These are phyloP conservation scores for Schwanniomyces pseudopolymorphus DNA, from an alignment of 805 yeast genomes.

Conservation along the genomic window DNA sequence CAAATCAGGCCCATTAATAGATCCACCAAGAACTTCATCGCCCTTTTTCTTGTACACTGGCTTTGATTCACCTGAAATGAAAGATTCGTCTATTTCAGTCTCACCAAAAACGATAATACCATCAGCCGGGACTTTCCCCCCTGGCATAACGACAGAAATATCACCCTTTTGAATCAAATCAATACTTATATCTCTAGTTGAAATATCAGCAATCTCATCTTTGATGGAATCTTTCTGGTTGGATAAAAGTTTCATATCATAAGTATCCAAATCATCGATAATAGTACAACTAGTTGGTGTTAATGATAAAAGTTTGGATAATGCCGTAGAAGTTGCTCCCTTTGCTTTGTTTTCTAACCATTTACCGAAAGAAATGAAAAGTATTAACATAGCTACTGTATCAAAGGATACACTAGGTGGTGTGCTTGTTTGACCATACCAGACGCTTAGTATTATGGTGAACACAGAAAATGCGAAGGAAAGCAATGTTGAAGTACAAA, in stretches of 20 bases:
- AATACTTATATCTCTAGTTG: slow-evolving; percentile 56
- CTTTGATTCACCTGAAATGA: slow-evolving; percentile 87
- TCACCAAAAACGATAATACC: slow-evolving; percentile 77
- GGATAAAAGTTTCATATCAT: slow-evolving; percentile 13
- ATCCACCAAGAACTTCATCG: slow-evolving; percentile 80
- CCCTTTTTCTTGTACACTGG: slow-evolving; percentile 67
- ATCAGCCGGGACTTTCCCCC: slow-evolving; percentile 89
- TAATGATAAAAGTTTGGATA: slow-evolving; percentile 75
- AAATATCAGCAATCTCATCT: slow-evolving; percentile 19
- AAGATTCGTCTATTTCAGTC: slow-evolving; percentile 84
- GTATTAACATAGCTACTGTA: slow-evolving; percentile 79
- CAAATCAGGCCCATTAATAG: slow-evolving; percentile 78
- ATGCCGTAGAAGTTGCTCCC: slow-evolving; percentile 88
- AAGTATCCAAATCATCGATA: slow-evolving; percentile 40
- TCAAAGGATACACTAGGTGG: slow-evolving; percentile 80
- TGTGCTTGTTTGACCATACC: slow-evolving; percentile 34
- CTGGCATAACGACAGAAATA: slow-evolving; percentile 76
- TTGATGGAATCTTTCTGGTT: slow-evolving; percentile 5
- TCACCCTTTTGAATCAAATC: slow-evolving; percentile 80
- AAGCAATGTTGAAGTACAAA: slow-evolving; percentile 75
- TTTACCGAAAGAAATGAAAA: slow-evolving; percentile 86
- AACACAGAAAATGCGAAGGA: slow-evolving; percentile 74
- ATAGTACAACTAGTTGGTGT: slow-evolving; percentile 78
- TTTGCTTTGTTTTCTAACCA: slow-evolving; percentile 90
- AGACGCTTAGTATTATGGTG: slow-evolving; percentile 53